phyloP scores from a whole-genome alignment of 164 flowering plant genomes.

The Nelumbo lutea region DNA sequence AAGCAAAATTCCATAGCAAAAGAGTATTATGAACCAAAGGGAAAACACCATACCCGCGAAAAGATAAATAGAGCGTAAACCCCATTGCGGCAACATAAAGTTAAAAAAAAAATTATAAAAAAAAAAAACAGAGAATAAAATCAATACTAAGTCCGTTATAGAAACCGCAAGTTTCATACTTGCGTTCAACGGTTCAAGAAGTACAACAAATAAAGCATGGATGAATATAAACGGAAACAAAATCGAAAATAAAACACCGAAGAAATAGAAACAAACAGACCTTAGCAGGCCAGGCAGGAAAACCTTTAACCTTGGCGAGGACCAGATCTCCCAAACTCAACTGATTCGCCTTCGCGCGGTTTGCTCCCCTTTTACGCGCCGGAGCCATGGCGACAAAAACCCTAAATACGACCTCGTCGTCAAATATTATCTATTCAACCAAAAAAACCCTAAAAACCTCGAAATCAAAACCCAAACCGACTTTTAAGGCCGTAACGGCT shows the following conservation, averaged over 20 bases:
- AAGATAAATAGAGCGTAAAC: too few species aligned
- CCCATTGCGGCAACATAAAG: too few species aligned
- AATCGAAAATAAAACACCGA: not conserved
- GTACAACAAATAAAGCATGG: too few species aligned
- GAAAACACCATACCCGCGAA: too few species aligned
- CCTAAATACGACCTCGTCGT: slow-evolving; percentile 17
- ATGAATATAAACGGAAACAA: too few species aligned
- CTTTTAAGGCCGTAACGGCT: not conserved
- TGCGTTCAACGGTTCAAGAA: too few species aligned
- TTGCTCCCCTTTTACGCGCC: slow-evolving; percentile 69
- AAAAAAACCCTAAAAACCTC: slow-evolving; percentile 13
- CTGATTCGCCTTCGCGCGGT: slow-evolving; percentile 39
- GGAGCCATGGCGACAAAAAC: slow-evolving; percentile 62
- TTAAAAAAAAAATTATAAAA: too few species aligned
- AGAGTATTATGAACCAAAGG: too few species aligned
- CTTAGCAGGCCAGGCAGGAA: slow-evolving; percentile 96
- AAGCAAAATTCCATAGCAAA: too few species aligned
- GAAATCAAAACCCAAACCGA: not conserved
- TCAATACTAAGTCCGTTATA: too few species aligned
- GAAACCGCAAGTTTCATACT: too few species aligned
- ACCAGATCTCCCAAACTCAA: slow-evolving; percentile 95
- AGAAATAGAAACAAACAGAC: slow-evolving; percentile 23
- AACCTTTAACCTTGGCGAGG: slow-evolving; percentile 96
- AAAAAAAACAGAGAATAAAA: too few species aligned
- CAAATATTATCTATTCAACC: not conserved